Evolutionary conservation across 331 rosid genomes (phyloP).

Genomic region (Pyrus hybrid): DNA sequence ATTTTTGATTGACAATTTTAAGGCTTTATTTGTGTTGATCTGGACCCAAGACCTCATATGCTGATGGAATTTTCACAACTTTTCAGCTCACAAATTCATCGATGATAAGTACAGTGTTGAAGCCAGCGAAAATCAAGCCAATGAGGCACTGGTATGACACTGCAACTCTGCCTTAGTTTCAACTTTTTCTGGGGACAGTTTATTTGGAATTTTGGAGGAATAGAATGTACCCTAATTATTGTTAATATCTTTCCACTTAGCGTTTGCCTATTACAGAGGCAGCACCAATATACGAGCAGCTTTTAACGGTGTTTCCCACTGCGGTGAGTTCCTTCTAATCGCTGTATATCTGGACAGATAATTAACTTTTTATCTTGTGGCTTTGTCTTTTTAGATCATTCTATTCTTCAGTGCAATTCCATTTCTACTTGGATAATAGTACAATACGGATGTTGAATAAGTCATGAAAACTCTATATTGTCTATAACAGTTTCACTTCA

Average conservation of each 20-base stretch:
- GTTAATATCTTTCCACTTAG: conserved; percentile 25
- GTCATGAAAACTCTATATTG: no score
- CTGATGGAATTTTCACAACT: neutral
- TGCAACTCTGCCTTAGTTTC: neutral
- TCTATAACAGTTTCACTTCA: no score
- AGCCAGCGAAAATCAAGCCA: conserved; percentile 22
- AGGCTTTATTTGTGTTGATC: neutral
- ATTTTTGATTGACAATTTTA: neutral
- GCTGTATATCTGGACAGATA: neutral
- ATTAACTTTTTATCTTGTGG: neutral
- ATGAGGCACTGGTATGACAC: conserved; percentile 11
- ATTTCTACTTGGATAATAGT: neutral
- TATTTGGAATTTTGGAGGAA: neutral
- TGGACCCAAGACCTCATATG: neutral
- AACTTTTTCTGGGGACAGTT: neutral
- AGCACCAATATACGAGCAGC: conserved; percentile 73
- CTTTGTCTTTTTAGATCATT: neutral
- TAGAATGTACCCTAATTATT: neutral
- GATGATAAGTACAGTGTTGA: conserved; percentile 26
- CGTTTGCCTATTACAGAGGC: conserved; percentile 83
- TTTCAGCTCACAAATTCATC: neutral
- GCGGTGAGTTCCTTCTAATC: conserved; percentile 53
- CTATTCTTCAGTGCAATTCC: neutral
- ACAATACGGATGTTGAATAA: no score
- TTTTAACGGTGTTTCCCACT: conserved; percentile 69